Evolutionary conservation across 2,329 filamentous ascomycete genomes (phyloP).

Genomic region (Claviceps humidiphila): DNA sequence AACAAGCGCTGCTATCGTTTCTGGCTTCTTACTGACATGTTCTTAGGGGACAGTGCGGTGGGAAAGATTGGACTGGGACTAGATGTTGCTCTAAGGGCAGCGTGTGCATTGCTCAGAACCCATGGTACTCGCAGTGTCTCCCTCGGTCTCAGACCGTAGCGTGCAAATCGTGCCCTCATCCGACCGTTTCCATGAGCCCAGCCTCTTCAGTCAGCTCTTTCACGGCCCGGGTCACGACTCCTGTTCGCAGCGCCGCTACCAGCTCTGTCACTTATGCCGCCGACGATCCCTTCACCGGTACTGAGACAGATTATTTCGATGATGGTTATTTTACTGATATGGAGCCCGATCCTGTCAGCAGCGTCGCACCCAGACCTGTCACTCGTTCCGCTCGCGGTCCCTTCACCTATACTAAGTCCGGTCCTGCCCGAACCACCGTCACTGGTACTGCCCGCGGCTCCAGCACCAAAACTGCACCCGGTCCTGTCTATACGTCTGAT

Average conservation of each 20-base stretch:
- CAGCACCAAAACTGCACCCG: neutral
- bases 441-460: neutral
- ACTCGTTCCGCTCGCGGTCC: neutral
- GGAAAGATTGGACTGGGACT: slow-evolving; percentile 28
- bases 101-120: slow-evolving; percentile 21
- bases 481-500: neutral
- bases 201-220: slow-evolving; percentile 11
- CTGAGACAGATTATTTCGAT: neutral
- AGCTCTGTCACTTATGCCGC: neutral
- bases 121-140: slow-evolving; percentile 25
- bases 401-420: neutral
- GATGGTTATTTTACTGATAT: neutral
- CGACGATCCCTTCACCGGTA: neutral
- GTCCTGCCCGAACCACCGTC: neutral
- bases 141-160: slow-evolving; percentile 9
- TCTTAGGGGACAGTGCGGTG: slow-evolving; percentile 28
- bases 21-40: neutral
- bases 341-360: neutral
- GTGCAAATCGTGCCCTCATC: slow-evolving; percentile 10
- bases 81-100: slow-evolving; percentile 30
- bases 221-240: neutral
- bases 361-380: neutral
- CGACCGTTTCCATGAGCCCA: slow-evolving; percentile 29
- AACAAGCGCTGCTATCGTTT: neutral
- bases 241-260: neutral